These are phyloP conservation scores for Rhodofomes roseus DNA, from an alignment of 1,284 basidiomycete genomes.

Conservation along the genomic window DNA sequence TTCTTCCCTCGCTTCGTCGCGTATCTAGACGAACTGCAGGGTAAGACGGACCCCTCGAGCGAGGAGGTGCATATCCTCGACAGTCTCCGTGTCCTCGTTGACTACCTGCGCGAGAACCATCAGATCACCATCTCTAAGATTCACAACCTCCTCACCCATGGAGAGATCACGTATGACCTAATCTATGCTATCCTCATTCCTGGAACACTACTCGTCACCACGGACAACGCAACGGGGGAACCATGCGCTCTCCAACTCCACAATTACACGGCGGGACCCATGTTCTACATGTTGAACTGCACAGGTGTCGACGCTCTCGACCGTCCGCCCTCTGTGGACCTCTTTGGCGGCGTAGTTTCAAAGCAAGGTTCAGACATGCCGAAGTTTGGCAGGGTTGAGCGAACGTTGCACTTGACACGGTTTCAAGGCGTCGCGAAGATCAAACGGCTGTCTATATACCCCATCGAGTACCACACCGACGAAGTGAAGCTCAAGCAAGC, in stretches of 20 bases:
- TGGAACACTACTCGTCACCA: conserved; percentile 41
- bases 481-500: conserved; percentile 32
- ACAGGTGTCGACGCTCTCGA: conserved; percentile 21
- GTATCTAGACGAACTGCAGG: neutral
- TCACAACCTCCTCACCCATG: conserved; percentile 41
- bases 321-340: conserved; percentile 33
- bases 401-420: neutral
- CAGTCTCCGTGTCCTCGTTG: conserved; percentile 42
- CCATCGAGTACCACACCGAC: conserved; percentile 44
- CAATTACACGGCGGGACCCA: neutral
- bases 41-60: neutral
- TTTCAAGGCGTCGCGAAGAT: conserved; percentile 43
- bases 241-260: neutral
- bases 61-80: conserved; percentile 35
- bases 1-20: neutral
- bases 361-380: conserved; percentile 8
- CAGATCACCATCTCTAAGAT: conserved; percentile 41
- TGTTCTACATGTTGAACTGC: neutral
- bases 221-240: conserved; percentile 35
- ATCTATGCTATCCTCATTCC: conserved; percentile 52
- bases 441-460: conserved; percentile 44
- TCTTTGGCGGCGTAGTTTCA: conserved; percentile 17
- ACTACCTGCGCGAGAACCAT: conserved; percentile 46
- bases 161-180: conserved; percentile 53
- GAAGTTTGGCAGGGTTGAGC: neutral